Evolutionary conservation across 1,139 yeast genomes (phyloP), one percentile per base, ranked within the genome.

Genomic region (Sugiyamaella novakii): DNA sequence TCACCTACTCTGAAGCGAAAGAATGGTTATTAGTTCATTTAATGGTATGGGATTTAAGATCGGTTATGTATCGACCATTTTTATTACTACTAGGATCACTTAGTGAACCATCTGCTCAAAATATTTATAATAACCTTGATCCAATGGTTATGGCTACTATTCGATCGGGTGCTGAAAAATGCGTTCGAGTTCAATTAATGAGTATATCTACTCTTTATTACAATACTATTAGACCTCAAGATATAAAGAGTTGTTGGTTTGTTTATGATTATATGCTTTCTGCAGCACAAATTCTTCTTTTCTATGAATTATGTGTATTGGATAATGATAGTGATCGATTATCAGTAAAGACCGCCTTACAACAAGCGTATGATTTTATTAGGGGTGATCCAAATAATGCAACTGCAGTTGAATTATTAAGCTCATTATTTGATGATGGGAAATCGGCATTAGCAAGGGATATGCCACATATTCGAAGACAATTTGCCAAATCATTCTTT

Each of bases 191-290:
- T 6, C 34, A 30, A 5, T 24, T 46, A 28, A 37, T 29, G 33
- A 38, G 33, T 25, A 37, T 46, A 17, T 37, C 47, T 17, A 39
- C 40, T 10, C 31, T 48, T 22, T 35, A 36, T 21, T 24, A 34
- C 24, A 30, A 43, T 27, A 14, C 19, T 5, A 15, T 48, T 27
- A 18, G 43, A 27, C 19, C 31, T 22, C 35, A 24, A 21, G 51
- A 48, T 39, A 39, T 44, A 6, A 39, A 31, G n/a, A 40, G 47
- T 24, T 44, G 48, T 25, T 48, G 51, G 51, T 19, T 39, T n/a
- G 43, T 39, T 6, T 35, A 43, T 27, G 40, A 22, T 28, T 44
- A 43, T 18, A 19, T 48, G 40, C 19, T 47, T 19, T 43, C 33
- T 14, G 51, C 47, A 11, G 27, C 39, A 4, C 46, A 35, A 24